A percentile compares a stretch with the other conserved stretches of the same genome.
These are phyloP conservation scores for Suhomyces canberraensis DNA, from an alignment of 805 yeast species.

Conservation along the genomic window DNA sequence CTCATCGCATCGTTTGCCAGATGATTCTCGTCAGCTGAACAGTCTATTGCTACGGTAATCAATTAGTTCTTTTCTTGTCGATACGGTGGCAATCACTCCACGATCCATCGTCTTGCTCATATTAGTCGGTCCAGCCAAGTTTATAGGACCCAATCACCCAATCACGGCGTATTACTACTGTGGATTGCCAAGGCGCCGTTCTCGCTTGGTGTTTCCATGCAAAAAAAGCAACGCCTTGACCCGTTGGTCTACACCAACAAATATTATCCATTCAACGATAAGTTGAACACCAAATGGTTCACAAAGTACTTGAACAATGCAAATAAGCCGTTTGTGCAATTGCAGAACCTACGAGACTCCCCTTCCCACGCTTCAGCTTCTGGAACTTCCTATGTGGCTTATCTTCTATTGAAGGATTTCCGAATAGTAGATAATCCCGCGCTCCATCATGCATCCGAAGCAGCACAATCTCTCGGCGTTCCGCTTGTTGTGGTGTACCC, in stretches of 20 bases:
- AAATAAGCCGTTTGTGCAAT: conserved; percentile 25
- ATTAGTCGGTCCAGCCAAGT: too few species aligned
- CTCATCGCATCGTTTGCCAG: too few species aligned
- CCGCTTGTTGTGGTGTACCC: conserved; percentile 42
- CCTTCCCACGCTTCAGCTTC: background rate
- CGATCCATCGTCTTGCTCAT: too few species aligned
- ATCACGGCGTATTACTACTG: too few species aligned
- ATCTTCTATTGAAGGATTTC: conserved; percentile 45
- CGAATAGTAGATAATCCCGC: conserved; percentile 44
- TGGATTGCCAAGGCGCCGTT: too few species aligned
- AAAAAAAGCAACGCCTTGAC: conserved; percentile 1
- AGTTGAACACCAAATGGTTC: conserved; percentile 7
- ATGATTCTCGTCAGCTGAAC: too few species aligned
- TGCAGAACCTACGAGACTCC: conserved; percentile 9
- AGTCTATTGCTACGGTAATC: too few species aligned
- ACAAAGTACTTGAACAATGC: conserved; percentile 26
- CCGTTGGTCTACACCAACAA: conserved; percentile 1
- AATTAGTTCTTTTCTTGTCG: too few species aligned
- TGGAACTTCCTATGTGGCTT: background rate
- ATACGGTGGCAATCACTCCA: too few species aligned
- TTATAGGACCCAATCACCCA: too few species aligned
- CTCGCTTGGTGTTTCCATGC: too few species aligned
- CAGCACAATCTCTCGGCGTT: conserved; percentile 23
- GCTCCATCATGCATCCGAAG: conserved; percentile 31
- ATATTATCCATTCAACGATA: conserved; percentile 4